Evolutionary conservation across 805 yeast genomes (phyloP), one percentile per base, ranked within the genome.

Genomic region (Blastobotrys attinorum): DNA sequence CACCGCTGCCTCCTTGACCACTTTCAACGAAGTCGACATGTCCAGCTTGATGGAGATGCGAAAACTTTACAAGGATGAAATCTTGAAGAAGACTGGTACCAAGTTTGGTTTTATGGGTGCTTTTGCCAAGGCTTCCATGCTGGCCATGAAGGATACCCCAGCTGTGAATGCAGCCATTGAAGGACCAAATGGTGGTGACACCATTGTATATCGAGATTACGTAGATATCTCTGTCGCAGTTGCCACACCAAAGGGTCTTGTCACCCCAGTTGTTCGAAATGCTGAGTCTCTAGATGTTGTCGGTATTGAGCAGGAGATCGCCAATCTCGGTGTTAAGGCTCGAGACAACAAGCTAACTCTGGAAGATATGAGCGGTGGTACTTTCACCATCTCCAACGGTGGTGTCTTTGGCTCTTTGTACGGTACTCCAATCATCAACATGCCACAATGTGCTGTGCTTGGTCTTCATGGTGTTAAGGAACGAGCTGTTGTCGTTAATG

Each of bases 351-450:
- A 92, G 72, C 77, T 92, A 62, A 86, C 97, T 44, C 70, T 92
- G 53, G 98, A 92, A 74, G 98, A 92, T 68, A 90, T 92, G 97
- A 77, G 96, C 49, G 98, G 98, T 66, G 98, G 98, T 67, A 89
- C 97, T 48, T 89, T 92, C 76, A 92, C 98, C 61, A 92, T 92
- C 60, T 92, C 97, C 44, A 92, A 92, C 72, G 98, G 98, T 66
- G 98, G 98, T 68, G 96, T 92, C 46, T 92, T 92, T 61, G 98
- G 98, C 52, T 92, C 97, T 21, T 74, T 92, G 55, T 87, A 83
- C 67, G 98, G 98, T 66, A 92, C 98, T 42, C 98, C 98, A 61
- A 92, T 92, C 69, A 90, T 92, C 66, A 92, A 92, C 77, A 70
- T 84, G 78, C 98, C 98, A 44, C 98, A 92, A 73, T 88, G 96